Conservation (phyloP, 1,284 basidiomycete genomes). For the Fomitopsis schrenkii region DNA sequence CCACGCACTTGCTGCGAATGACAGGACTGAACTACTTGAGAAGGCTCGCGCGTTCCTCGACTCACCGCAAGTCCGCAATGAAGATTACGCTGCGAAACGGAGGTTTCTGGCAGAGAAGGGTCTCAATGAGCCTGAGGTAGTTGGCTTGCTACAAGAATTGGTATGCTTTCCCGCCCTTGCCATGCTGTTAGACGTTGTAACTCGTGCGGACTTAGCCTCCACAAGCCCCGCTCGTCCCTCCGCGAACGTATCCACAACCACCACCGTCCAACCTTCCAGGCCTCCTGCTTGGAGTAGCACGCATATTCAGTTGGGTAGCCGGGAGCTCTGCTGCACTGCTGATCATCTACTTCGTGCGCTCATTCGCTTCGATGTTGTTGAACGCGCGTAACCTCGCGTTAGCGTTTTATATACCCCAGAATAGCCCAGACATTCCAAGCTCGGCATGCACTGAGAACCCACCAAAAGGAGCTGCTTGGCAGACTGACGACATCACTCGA, state of each 20-base stretch:
- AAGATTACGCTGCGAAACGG: slow-evolving; percentile 53
- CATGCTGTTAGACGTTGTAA: slow-evolving; percentile 7
- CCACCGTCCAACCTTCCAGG: slow-evolving; percentile 67
- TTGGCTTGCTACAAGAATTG: slow-evolving; percentile 50
- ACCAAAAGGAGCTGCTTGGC: slow-evolving; percentile 52
- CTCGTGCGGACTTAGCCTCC: slow-evolving; percentile 35
- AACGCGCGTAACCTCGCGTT: background rate
- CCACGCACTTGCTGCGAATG: background rate
- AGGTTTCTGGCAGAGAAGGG: slow-evolving; percentile 73
- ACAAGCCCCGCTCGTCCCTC: slow-evolving; percentile 54
- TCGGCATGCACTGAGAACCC: slow-evolving; percentile 52
- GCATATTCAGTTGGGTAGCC: slow-evolving; percentile 61
- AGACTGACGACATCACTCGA: slow-evolving; percentile 50
- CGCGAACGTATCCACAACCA: slow-evolving; percentile 67
- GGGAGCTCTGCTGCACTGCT: slow-evolving; percentile 58
- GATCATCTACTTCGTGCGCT: slow-evolving; percentile 47
- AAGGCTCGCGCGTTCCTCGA: slow-evolving; percentile 60
- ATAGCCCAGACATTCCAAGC: slow-evolving; percentile 55
- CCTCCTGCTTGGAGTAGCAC: slow-evolving; percentile 55
- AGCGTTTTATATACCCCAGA: slow-evolving; percentile 68
- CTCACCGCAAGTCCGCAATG: slow-evolving; percentile 59
- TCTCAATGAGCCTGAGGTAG: slow-evolving; percentile 55
- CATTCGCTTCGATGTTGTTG: background rate
- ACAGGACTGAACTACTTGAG: slow-evolving; percentile 43
- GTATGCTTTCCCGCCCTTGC: slow-evolving; percentile 33